Percentiles rank a stretch among this genome's conserved stretches.
Conservation (phyloP, 129 eudicot genomes). For the Kitagawia praeruptora region DNA sequence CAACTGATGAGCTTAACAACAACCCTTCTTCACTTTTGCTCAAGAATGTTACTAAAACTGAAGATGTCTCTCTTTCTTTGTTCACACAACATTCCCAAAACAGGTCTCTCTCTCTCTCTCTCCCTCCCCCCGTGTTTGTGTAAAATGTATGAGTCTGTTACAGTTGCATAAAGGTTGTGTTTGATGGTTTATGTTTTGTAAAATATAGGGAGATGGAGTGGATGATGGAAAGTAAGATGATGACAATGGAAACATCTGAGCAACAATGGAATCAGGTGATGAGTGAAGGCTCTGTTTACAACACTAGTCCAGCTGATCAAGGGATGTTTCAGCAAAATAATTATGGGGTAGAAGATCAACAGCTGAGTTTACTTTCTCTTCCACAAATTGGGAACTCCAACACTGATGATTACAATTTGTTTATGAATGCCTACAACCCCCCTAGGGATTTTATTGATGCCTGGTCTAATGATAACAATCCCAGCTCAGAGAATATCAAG, state of each 20-base stretch:
- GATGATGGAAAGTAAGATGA: constrained; percentile 26
- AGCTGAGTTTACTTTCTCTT: constrained; percentile 22
- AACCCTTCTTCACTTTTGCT: constrained; percentile 6
- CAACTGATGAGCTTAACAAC: not conserved
- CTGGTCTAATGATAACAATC: constrained; percentile 38
- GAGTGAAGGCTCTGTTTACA: constrained; percentile 18
- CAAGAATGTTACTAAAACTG: not conserved
- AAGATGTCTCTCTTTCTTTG: not conserved
- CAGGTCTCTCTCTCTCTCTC: not conserved
- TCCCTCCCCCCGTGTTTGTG: not conserved
- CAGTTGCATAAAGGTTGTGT: not conserved
- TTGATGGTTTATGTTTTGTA: not conserved
- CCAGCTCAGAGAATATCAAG: constrained; percentile 3
- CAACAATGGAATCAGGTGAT: constrained; percentile 39
- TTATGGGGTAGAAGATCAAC: constrained; percentile 25
- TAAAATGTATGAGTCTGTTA: no score
- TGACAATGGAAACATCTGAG: constrained; percentile 16
- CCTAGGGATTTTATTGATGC: constrained; percentile 36
- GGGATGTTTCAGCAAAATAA: constrained; percentile 20
- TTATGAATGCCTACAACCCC: constrained; percentile 11
- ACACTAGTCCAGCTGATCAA: constrained; percentile 1
- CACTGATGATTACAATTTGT: constrained; percentile 15
- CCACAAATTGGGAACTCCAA: constrained; percentile 17
- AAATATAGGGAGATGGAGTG: constrained; percentile 33
- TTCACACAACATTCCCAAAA: not conserved